Conservation (phyloP, 2,329 filamentous ascomycete genomes). For the Sporothrix pallida region DNA sequence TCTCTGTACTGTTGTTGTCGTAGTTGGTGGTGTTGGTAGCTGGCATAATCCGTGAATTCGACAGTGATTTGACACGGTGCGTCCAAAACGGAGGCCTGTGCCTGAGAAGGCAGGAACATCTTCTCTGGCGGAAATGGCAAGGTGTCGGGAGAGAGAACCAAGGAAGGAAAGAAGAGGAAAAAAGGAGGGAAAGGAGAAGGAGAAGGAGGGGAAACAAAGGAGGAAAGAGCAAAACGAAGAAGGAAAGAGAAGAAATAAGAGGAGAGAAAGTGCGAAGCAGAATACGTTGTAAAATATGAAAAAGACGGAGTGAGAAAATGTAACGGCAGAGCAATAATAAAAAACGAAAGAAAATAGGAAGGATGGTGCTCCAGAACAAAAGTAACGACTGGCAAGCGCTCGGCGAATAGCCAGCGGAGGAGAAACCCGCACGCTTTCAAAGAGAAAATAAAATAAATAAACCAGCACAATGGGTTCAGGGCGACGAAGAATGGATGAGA, state of each 20-base stretch:
- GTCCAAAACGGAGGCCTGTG: conserved; percentile 52
- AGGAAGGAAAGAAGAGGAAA: conserved; percentile 28
- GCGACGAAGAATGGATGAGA: not conserved
- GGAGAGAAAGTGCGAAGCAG: not conserved
- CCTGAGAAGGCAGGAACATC: conserved; percentile 63
- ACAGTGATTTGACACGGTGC: conserved; percentile 50
- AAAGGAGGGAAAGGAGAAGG: not conserved
- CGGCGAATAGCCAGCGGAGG: conserved; percentile 7
- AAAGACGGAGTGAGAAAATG: no score
- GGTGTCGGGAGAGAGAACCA: no score
- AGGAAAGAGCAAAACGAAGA: not conserved
- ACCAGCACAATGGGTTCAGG: not conserved
- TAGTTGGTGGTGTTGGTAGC: conserved; percentile 35
- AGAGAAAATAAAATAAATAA: not conserved
- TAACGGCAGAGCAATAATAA: no score
- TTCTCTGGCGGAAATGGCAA: conserved; percentile 39
- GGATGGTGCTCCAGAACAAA: conserved; percentile 9
- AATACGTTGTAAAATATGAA: no score
- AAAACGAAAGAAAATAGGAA: not conserved
- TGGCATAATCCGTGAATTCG: conserved; percentile 43
- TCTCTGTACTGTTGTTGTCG: conserved; percentile 32
- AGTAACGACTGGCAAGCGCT: not conserved
- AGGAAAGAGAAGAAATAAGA: not conserved
- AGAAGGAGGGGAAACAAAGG: not conserved
- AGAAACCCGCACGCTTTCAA: not conserved